A percentile compares a stretch with the other conserved stretches of the same genome.
These are phyloP conservation scores for Simmondsia chinensis DNA, from an alignment of 148 eudicot genomes.

Conservation along the genomic window DNA sequence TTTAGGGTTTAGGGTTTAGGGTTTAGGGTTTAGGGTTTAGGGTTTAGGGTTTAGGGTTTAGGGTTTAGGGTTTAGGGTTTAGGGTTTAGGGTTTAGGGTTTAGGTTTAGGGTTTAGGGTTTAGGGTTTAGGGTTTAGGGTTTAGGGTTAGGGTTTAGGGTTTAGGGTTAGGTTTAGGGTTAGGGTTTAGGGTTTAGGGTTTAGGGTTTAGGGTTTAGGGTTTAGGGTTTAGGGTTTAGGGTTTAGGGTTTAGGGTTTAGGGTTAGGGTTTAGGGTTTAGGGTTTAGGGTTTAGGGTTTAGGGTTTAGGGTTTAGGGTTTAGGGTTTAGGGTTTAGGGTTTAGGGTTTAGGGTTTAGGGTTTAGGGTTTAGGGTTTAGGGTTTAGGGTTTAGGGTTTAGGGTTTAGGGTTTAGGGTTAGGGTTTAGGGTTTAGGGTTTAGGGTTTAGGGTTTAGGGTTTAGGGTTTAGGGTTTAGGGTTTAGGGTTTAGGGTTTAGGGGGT, in stretches of 20 bases:
- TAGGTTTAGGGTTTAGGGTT: not conserved
- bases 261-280: not conserved
- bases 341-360: not conserved
- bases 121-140: slow-evolving; percentile 1
- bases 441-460: too few relatives aligned
- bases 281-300: not conserved
- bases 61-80: slow-evolving; percentile 4
- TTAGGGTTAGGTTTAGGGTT: not conserved
- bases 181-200: not conserved
- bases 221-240: not conserved
- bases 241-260: not conserved
- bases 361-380: too few relatives aligned
- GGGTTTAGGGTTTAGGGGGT: not conserved
- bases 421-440: too few relatives aligned
- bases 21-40: not conserved
- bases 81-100: slow-evolving; percentile 1
- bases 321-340: slow-evolving; percentile 1
- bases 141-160: not conserved
- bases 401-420: too few relatives aligned
- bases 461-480: too few relatives aligned
- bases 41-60: not conserved
- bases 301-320: not conserved
- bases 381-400: too few relatives aligned
- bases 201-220: not conserved
- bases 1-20: not conserved